Evolutionary conservation across 495 filamentous ascomycete species (phyloP).

Genomic region (Neurospora tetraspora): DNA sequence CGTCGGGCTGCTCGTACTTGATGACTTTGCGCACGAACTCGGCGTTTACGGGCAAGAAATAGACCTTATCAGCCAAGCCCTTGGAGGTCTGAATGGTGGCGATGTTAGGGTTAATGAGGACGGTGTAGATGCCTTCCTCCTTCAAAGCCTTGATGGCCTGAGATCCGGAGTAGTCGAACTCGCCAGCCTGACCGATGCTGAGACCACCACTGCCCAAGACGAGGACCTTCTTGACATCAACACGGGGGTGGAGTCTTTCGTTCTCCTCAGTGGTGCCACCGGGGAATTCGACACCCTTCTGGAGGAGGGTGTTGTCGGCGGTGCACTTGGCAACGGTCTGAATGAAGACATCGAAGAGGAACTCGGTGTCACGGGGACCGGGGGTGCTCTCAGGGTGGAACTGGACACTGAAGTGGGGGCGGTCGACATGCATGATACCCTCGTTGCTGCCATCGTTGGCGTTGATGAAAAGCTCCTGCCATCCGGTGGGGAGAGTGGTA

Average conservation of each 20-base stretch:
- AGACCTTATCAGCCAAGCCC: constrained; percentile 94
- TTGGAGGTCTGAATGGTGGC: constrained; percentile 98
- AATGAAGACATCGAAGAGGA: constrained; percentile 94
- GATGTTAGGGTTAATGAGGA: constrained; percentile 98
- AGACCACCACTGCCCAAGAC: constrained; percentile 89
- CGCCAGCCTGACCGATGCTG: constrained; percentile 93
- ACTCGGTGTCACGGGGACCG: constrained; percentile 93
- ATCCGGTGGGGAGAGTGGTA: constrained; percentile 58
- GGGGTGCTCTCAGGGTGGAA: constrained; percentile 97
- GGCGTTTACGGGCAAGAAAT: constrained; percentile 93
- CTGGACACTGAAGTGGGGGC: constrained; percentile 94
- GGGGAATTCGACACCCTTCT: constrained; percentile 68
- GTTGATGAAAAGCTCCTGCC: constrained; percentile 93
- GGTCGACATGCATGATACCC: constrained; percentile 77
- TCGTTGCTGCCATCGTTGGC: constrained; percentile 98
- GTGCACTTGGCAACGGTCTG: constrained; percentile 61
- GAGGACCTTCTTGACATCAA: constrained; percentile 85
- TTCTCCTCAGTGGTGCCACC: constrained; percentile 75
- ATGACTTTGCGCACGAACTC: constrained; percentile 98
- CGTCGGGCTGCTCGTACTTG: constrained; percentile 81
- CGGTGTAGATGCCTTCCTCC: constrained; percentile 86
- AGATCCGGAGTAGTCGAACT: constrained; percentile 96
- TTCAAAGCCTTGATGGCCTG: constrained; percentile 94
- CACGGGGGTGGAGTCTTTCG: constrained; percentile 58
- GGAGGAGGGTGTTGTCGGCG: constrained; percentile 49